Percentiles rank a stretch among this genome's conserved stretches.
Evolutionary conservation across 805 yeast genomes (phyloP).

Genomic region (Nakazawaea peltata): DNA sequence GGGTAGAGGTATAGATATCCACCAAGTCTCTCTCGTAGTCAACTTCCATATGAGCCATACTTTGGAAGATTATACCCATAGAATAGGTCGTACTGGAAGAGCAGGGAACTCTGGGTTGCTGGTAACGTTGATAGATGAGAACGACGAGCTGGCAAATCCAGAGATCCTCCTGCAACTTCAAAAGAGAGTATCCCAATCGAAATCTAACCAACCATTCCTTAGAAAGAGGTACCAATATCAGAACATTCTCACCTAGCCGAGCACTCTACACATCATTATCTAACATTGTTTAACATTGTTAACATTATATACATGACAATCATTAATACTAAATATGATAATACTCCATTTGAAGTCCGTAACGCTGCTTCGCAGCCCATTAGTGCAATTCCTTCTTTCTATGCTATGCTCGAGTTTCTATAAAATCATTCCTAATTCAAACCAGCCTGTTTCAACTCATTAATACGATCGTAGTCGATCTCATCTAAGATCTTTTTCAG

Average conservation of each 20-base stretch:
- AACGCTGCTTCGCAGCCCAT: too few relatives aligned
- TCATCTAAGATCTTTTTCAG: conserved; percentile 77
- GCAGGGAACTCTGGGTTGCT: conserved; percentile 81
- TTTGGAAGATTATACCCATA: conserved; percentile 81
- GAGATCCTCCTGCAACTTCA: neutral
- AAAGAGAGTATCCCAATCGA: neutral
- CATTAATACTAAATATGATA: too few relatives aligned
- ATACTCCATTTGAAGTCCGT: too few relatives aligned
- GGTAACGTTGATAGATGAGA: conserved; percentile 57
- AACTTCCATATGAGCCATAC: conserved; percentile 77
- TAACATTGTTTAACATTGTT: too few relatives aligned
- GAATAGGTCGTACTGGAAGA: conserved; percentile 96
- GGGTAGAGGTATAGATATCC: conserved; percentile 92
- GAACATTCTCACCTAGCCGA: too few relatives aligned
- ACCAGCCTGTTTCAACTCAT: conserved; percentile 29
- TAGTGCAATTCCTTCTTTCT: too few relatives aligned
- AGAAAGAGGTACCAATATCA: too few relatives aligned
- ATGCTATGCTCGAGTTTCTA: too few relatives aligned
- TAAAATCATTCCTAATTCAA: too few relatives aligned
- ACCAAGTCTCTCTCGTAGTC: conserved; percentile 74
- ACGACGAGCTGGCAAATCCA: conserved; percentile 30
- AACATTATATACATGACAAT: too few relatives aligned
- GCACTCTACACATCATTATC: too few relatives aligned
- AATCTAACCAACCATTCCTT: neutral
- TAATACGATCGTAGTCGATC: conserved; percentile 64